Conservation (phyloP, 2,329 filamentous ascomycete species). For the Calonectria pteridis region DNA sequence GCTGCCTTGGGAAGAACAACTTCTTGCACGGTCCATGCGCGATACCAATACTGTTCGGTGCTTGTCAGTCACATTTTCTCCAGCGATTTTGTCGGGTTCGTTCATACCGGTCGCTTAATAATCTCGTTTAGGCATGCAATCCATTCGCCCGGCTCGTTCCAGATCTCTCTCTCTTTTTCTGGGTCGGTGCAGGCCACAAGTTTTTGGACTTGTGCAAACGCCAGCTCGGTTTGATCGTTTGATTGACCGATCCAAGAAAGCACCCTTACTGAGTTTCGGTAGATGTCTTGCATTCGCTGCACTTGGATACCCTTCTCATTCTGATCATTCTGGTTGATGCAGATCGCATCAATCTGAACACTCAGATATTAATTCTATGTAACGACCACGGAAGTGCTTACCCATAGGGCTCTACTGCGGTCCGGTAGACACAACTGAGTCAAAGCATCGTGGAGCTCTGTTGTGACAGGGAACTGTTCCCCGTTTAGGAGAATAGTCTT, state of each 20-base stretch:
- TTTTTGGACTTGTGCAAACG: conserved; percentile 11
- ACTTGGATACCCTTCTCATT: conserved; percentile 42
- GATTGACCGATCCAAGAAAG: conserved; percentile 27
- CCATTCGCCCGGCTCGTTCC: conserved; percentile 18
- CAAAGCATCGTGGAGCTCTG: conserved; percentile 23
- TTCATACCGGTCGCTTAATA: conserved; percentile 15
- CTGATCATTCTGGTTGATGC: conserved; percentile 43
- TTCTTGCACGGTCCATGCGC: conserved; percentile 26
- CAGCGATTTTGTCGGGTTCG: no score
- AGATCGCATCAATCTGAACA: conserved; percentile 41
- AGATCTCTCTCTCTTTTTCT: conserved; percentile 2
- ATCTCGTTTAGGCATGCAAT: conserved; percentile 22
- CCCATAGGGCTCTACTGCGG: conserved; percentile 18
- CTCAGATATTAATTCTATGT: background rate
- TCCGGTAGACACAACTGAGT: conserved; percentile 14
- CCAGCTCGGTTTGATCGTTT: conserved; percentile 12
- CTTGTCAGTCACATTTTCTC: background rate
- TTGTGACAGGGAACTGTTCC: conserved; percentile 19
- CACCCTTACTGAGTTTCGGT: conserved; percentile 24
- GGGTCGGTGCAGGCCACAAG: conserved; percentile 3
- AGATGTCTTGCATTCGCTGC: conserved; percentile 43
- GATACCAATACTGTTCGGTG: conserved; percentile 5
- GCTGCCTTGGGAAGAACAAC: conserved; percentile 20
- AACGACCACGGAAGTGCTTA: background rate
- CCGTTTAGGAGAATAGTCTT: conserved; percentile 24